Evolutionary conservation across 2,329 filamentous ascomycete genomes (phyloP), one percentile per base, ranked within the genome.

Genomic region (Claviceps sp.): DNA sequence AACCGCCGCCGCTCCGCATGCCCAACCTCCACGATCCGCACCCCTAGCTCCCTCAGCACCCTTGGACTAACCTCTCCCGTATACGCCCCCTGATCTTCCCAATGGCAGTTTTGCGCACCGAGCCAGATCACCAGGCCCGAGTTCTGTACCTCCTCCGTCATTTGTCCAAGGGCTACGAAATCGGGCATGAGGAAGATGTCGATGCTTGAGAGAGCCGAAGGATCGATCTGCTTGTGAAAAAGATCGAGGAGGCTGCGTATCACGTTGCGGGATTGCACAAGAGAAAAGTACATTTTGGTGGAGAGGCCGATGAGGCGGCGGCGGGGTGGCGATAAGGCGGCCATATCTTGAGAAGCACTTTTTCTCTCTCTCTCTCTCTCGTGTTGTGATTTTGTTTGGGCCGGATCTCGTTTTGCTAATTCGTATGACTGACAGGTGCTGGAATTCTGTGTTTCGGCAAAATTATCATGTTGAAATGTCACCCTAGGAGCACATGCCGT

Each of bases 151-250:
- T 76, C 71, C 5, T 71, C 62, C 49, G 73, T 67, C 13, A 76
- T 72, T 1, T 73, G 67, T n/a, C 74, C 62, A 42, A 91, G 71
- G 13, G 83, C 80, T 50, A 91, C 67, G 62, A 88, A 86, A 67
- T 91, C 86, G 1, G 87, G 86, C 57, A 90, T 82, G 58, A 91
- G 70, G 66, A 89, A 89, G 58, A 91, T 73, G 65, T 88, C 82
- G 54, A 86, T 66, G 49, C 77, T 70, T 34, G 75, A 66, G 14
- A 70, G 63, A 49, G 71, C 63, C 34, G 68, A 63, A 20, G 69
- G 60, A 4, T 34, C 3, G 69, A 62, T 37, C 70, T 62, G 23
- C 72, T 66, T 20, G 71, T 63, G 40, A 34, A 77, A 62, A 8
- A 71, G 71, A 34, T 68, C 57, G 14, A 79, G 66, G 16, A 85